Evolutionary conservation across 163 green algal species (phyloP).

Genomic region (Chlorella variabilis): DNA sequence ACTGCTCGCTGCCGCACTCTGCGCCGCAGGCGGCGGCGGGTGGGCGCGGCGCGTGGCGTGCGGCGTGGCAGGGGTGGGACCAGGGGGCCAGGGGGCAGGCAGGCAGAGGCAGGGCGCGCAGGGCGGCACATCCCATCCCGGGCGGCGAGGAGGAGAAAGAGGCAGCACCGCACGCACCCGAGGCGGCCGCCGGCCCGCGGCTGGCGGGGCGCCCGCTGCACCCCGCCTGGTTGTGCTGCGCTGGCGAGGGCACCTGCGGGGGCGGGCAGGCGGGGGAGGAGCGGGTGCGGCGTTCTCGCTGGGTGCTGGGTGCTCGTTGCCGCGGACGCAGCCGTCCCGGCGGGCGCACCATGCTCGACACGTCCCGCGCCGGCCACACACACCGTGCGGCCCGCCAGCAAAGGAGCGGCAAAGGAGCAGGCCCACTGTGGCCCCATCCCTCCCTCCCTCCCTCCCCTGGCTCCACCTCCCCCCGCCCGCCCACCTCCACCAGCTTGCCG

Average conservation of each 20-base stretch:
- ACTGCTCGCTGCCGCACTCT: constrained; percentile 36
- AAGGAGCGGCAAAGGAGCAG: no score
- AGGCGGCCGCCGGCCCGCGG: not conserved
- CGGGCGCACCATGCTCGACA: no score
- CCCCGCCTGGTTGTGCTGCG: constrained; percentile 17
- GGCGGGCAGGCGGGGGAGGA: not conserved
- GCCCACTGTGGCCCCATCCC: no score
- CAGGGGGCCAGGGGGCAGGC: not conserved
- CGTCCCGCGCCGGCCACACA: no score
- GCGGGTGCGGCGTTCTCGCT: no score
- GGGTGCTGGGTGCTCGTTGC: no score
- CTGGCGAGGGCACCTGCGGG: constrained; percentile 24
- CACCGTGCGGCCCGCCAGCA: no score
- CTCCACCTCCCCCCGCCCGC: constrained; percentile 54
- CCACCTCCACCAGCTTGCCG: constrained; percentile 96
- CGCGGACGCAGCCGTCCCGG: no score
- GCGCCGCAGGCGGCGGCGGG: constrained; percentile 14
- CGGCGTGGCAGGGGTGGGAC: not conserved
- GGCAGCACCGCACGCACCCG: constrained; percentile 1
- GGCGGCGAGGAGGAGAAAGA: no score
- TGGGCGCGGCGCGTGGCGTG: not conserved
- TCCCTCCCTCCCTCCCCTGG: no score
- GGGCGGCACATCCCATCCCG: not conserved
- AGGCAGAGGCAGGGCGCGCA: not conserved
- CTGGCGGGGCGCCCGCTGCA: constrained; percentile 20